Evolutionary conservation across 2,329 filamentous ascomycete genomes (phyloP).

Genomic region (Cyanodermella asteris): DNA sequence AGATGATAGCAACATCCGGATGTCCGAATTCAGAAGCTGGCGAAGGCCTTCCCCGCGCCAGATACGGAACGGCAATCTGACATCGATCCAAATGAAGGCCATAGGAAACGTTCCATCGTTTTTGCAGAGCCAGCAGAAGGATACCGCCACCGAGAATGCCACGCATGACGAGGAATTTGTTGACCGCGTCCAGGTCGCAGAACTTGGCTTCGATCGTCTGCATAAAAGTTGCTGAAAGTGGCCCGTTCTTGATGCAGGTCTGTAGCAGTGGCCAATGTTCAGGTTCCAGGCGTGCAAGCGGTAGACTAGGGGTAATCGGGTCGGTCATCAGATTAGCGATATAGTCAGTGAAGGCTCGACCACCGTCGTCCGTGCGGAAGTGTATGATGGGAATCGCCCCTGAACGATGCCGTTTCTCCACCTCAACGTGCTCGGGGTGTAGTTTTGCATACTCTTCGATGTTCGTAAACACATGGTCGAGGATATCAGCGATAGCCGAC

Average conservation of each 20-base stretch:
- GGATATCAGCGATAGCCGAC: slow-evolving; percentile 29
- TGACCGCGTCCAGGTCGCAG: slow-evolving; percentile 5
- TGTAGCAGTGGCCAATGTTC: neutral
- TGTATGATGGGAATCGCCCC: no score
- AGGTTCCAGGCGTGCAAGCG: neutral
- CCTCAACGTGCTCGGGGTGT: slow-evolving; percentile 2
- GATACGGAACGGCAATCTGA: slow-evolving; percentile 42
- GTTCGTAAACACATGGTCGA: slow-evolving; percentile 19
- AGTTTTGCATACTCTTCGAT: slow-evolving; percentile 2
- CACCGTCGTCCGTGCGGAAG: slow-evolving; percentile 1
- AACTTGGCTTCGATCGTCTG: slow-evolving; percentile 9
- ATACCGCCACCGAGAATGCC: slow-evolving; percentile 35
- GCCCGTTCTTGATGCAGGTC: neutral
- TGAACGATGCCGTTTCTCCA: neutral
- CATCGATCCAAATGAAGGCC: slow-evolving; percentile 27
- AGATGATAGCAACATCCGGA: slow-evolving; percentile 40
- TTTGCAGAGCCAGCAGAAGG: slow-evolving; percentile 31
- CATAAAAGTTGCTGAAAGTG: neutral
- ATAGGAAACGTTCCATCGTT: slow-evolving; percentile 45
- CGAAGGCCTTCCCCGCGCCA: slow-evolving; percentile 41
- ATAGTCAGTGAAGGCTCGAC: slow-evolving; percentile 1
- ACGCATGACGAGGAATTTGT: slow-evolving; percentile 12
- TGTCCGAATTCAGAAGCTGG: slow-evolving; percentile 45
- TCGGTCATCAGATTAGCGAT: neutral
- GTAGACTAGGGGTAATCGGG: neutral